Percentiles rank a stretch among this genome's conserved stretches.
Evolutionary conservation across 1,284 basidiomycete species (phyloP).

Genomic region (Cutaneotrichosporon spelunceum): DNA sequence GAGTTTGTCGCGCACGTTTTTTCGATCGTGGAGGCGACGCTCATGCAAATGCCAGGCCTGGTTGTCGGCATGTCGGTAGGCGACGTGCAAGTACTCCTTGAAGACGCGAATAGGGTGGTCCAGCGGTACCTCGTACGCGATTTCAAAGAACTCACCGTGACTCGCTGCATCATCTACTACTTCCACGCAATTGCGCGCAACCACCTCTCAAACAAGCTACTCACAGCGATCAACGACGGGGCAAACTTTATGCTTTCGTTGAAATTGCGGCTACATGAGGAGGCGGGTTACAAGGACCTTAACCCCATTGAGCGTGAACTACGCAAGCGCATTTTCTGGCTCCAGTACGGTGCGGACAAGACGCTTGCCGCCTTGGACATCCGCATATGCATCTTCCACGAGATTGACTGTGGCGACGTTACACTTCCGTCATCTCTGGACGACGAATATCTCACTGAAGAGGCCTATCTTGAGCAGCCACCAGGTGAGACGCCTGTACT

Average conservation of each 20-base stretch:
- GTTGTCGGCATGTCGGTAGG: conserved; percentile 35
- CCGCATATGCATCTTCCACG: conserved; percentile 72
- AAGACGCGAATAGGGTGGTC: conserved; percentile 22
- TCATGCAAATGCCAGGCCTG: conserved; percentile 56
- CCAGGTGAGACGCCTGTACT: conserved; percentile 75
- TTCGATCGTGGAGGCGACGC: conserved; percentile 74
- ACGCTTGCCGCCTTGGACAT: conserved; percentile 75
- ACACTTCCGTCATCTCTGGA: conserved; percentile 40
- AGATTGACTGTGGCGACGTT: conserved; percentile 65
- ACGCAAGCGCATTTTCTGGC: conserved; percentile 74
- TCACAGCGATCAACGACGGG: conserved; percentile 8
- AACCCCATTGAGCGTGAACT: conserved; percentile 76
- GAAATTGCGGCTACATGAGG: conserved; percentile 73
- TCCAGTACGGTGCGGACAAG: conserved; percentile 81
- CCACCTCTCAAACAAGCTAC: conserved; percentile 13
- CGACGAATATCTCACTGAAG: conserved; percentile 63
- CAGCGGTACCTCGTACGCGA: conserved; percentile 23
- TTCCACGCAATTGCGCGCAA: conserved; percentile 20
- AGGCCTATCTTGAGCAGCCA: conserved; percentile 73
- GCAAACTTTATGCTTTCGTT: conserved; percentile 22
- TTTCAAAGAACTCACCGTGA: conserved; percentile 23
- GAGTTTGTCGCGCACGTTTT: conserved; percentile 78
- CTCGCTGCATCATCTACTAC: conserved; percentile 28
- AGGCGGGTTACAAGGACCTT: conserved; percentile 41
- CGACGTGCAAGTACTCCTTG: conserved; percentile 38